Evolutionary conservation across 2,329 filamentous ascomycete species (phyloP), one percentile per base, ranked within the genome.

Genomic region (Coniochaeta sp.): DNA sequence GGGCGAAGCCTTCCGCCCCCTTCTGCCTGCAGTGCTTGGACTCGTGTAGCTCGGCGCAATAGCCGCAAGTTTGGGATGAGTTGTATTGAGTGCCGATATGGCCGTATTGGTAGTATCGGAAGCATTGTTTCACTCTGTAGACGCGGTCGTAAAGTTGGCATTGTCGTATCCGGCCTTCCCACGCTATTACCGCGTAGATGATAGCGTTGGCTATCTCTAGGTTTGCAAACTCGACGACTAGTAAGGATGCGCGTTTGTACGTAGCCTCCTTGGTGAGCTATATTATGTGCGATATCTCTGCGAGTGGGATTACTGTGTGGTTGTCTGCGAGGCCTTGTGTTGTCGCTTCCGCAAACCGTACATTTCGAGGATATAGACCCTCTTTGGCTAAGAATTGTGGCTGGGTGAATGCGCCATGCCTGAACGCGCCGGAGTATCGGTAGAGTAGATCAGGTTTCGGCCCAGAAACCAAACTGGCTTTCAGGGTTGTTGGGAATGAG

Each of bases 61-160:
- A 67, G 64, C 65, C 63, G 57, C 63, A 68, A 62, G 52, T 63
- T 65, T 68, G 61, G 54, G 64, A 55, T 58, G 59, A 61, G 54
- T 69, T 56, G n/a, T 31, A 56, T 56, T 56, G 52, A 56, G 52
- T 56, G 22, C 52, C 28, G 28, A 56, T 26, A 61, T 68, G 64
- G 50, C 66, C 64, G 43, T 67, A 68, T 38, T 67, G 60, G 38
- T 67, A 65, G 65, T 64, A 67, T 19, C 61, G 57, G 62, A 67
- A 66, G 64, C 63, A 70, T 63, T 69, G 65, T 59, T 69, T 69
- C 17, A 70, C 59, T 62, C 62, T 67, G 62, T 62, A 69, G 52
- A 63, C 60, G 26, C 63, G 56, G 60, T 69, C 64, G 58, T 70
- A 70, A 33, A 68, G 65, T 62, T 69, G 58, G 63, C 63, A 68